Conservation (phyloP, 1,284 basidiomycete species). For the Ceratobasidium sp. region DNA sequence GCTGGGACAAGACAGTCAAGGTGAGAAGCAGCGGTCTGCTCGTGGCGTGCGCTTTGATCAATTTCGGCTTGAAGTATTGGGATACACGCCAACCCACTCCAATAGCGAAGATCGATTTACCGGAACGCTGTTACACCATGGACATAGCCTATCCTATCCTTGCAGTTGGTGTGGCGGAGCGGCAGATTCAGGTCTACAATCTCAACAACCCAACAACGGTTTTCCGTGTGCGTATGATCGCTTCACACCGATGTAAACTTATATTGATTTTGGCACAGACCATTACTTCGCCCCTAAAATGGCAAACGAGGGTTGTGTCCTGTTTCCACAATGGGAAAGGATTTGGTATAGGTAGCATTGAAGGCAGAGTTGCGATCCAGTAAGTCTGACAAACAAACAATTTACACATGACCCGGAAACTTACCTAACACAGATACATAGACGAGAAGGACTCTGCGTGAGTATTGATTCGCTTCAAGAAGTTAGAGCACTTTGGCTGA, state of each 20-base stretch:
- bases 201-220: constrained; percentile 78
- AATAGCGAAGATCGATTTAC: constrained; percentile 78
- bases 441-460: constrained; percentile 79
- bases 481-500: constrained; percentile 44
- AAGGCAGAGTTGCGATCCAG: constrained; percentile 97
- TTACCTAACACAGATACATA: constrained; percentile 64
- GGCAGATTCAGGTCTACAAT: constrained; percentile 89
- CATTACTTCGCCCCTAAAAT: constrained; percentile 85
- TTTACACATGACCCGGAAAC: neutral
- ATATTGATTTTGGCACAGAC: constrained; percentile 55
- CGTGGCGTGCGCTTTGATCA: neutral
- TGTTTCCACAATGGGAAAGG: constrained; percentile 85
- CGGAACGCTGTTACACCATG: constrained; percentile 89
- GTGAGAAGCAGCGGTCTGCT: constrained; percentile 51
- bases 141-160: constrained; percentile 86
- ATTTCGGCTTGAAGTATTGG: constrained; percentile 76
- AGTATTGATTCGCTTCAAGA: constrained; percentile 43
- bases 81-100: constrained; percentile 78
- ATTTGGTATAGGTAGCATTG: constrained; percentile 92
- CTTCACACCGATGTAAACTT: neutral
- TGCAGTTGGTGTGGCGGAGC: constrained; percentile 93
- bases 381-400: constrained; percentile 55
- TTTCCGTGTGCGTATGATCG: constrained; percentile 65
- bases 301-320: constrained; percentile 90
- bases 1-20: constrained; percentile 93